Conservation (phyloP, 2,329 filamentous ascomycete genomes). For the Fusarium fujikuroi region DNA sequence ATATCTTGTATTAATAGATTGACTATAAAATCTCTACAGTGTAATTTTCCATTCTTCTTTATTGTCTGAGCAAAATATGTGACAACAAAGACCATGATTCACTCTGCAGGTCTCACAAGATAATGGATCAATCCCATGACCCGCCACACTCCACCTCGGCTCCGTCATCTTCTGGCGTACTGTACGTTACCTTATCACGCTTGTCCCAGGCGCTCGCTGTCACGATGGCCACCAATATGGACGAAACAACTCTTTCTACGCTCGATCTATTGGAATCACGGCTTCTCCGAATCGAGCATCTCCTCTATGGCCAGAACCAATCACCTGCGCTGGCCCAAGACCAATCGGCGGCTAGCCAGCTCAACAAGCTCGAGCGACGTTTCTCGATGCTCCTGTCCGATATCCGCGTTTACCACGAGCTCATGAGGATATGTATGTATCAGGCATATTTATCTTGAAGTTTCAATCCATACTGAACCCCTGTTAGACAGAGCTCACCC, state of each 20-base stretch:
- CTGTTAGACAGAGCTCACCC: constrained; percentile 63
- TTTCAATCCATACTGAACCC: background rate
- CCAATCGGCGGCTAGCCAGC: constrained; percentile 55
- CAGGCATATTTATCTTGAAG: background rate
- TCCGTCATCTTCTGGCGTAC: background rate
- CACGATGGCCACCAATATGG: constrained; percentile 54
- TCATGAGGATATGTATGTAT: constrained; percentile 68
- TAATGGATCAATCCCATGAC: background rate
- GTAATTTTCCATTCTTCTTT: background rate
- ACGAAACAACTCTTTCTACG: constrained; percentile 65
- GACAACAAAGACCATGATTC: constrained; percentile 13
- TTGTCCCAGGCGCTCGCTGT: constrained; percentile 24
- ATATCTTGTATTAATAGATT: background rate
- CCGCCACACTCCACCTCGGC: too few species aligned
- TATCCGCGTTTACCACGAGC: constrained; percentile 67
- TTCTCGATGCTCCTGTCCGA: constrained; percentile 62
- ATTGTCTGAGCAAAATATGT: background rate
- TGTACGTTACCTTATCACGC: constrained; percentile 16
- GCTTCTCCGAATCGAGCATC: constrained; percentile 68
- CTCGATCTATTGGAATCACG: constrained; percentile 68
- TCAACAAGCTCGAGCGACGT: constrained; percentile 64
- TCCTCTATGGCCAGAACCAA: constrained; percentile 61
- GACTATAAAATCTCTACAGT: background rate
- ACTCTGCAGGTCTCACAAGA: constrained; percentile 35
- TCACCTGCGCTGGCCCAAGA: constrained; percentile 49